Evolutionary conservation across 345 rosid species (phyloP).

Genomic region (Pistacia atlantica): DNA sequence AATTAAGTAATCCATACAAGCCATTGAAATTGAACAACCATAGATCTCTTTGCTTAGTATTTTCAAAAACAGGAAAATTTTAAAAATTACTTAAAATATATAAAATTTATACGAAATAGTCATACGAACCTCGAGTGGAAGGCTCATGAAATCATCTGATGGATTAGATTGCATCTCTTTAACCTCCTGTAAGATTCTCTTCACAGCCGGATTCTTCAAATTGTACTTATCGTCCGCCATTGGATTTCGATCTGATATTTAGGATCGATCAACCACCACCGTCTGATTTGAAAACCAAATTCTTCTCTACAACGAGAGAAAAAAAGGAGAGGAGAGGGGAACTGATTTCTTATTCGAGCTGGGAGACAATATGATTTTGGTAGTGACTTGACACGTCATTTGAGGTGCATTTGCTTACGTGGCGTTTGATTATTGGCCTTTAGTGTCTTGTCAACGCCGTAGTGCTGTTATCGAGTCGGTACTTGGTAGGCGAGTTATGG

Average conservation of each 20-base stretch:
- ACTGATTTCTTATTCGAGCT: neutral
- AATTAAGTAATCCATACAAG: neutral
- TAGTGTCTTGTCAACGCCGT: too few species aligned
- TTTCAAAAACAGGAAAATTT: neutral
- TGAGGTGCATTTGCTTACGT: constrained; percentile 20
- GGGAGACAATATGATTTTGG: neutral
- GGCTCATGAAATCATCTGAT: constrained; percentile 96
- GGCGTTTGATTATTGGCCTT: constrained; percentile 31
- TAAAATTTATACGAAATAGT: neutral
- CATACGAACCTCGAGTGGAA: constrained; percentile 82
- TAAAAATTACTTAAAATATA: neutral
- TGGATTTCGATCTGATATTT: constrained; percentile 23
- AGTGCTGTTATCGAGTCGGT: neutral
- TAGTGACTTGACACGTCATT: constrained; percentile 24
- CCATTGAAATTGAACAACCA: neutral
- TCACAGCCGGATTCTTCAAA: constrained; percentile 89
- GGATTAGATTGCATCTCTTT: constrained; percentile 99
- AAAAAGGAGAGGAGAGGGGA: neutral
- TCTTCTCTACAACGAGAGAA: neutral
- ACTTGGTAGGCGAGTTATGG: neutral
- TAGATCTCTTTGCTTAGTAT: neutral
- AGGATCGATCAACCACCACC: constrained; percentile 11
- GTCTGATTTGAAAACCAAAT: neutral
- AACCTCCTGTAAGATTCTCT: constrained; percentile 97
- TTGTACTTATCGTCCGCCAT: constrained; percentile 93